Evolutionary conservation across 1,284 basidiomycete species (phyloP), one percentile per base, ranked within the genome.

Genomic region (Peniophora sp.): DNA sequence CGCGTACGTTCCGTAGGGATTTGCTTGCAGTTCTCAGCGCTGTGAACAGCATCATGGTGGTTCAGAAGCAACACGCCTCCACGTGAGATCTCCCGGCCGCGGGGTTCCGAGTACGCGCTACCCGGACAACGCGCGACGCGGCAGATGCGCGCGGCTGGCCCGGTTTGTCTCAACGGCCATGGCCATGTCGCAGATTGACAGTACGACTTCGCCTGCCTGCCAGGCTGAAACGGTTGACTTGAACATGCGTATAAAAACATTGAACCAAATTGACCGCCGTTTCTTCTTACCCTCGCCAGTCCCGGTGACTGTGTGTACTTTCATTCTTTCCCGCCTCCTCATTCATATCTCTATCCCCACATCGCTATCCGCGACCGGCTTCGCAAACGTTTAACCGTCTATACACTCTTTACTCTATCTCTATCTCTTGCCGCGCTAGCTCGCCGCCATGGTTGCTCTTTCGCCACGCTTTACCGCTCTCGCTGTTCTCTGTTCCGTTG

Each of bases 381-480:
- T 55, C 53, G 53, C 53, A 32, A 18, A 48, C 27, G 34, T 23
- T 52, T 55, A 47, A 53, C 57, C 47, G 55, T 53, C 27, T 45
- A 51, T 48, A 53, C 51, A 34, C 57, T 55, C 57, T 57, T 60
- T 50, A 20, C 61, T 55, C 60, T 54, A 64, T 60, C 47, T 62
- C 53, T 63, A 51, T 56, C 41, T 32, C 22, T 52, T 52, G 48
- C 44, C 50, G 37, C 47, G 52, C 42, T 50, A 47, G 36, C 51
- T 58, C 36, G 49, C 51, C 17, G 66, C 55, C 58, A 81, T 81
- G 78, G 70, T 78, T 60, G 65, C 66, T 50, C 64, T 77, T 48
- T 65, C 68, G 48, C 60, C 69, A 49, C 74, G 68, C 57, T 72
- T 79, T 61, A 60, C 74, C 48, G 52, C 76, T 51, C 69, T 79